Evolutionary conservation across 768 basidiomycete genomes (phyloP).

Genomic region (Cantharellus anzutake): DNA sequence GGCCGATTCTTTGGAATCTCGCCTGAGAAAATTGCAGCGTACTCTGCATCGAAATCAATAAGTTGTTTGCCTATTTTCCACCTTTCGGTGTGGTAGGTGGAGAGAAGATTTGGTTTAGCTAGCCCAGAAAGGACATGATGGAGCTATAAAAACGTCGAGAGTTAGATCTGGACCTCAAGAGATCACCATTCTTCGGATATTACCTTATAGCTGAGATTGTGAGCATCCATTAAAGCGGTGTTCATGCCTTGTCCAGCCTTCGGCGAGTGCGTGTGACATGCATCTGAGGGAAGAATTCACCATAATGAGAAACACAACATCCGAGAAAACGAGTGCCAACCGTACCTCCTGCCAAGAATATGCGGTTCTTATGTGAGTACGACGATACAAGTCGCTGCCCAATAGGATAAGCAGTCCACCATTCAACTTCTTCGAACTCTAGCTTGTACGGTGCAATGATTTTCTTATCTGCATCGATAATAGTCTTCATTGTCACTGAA

Average conservation of each 20-base stretch:
- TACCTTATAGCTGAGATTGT: conserved; percentile 15
- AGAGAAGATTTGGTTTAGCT: conserved; percentile 12
- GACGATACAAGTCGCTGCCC: conserved; percentile 11
- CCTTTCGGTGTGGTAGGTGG: conserved; percentile 16
- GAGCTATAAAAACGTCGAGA: neutral
- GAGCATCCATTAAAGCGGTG: conserved; percentile 13
- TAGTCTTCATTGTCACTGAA: conserved; percentile 5
- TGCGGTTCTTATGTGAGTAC: conserved; percentile 9
- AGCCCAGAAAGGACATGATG: neutral
- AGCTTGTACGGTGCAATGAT: conserved; percentile 10
- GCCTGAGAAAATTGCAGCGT: conserved; percentile 2
- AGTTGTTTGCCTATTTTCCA: conserved; percentile 10
- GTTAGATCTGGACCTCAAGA: neutral
- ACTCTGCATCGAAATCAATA: conserved; percentile 14
- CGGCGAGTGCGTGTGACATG: conserved; percentile 15
- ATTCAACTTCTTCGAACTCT: conserved; percentile 9
- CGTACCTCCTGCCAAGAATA: conserved; percentile 12
- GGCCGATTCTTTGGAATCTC: neutral
- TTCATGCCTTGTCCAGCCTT: conserved; percentile 16
- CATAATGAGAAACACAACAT: neutral
- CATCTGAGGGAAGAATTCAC: conserved; percentile 4
- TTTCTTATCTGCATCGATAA: conserved; percentile 3
- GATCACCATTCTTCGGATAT: neutral
- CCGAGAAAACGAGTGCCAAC: neutral
- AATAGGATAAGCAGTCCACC: conserved; percentile 11